A percentile compares a stretch with the other conserved stretches of the same genome.
Conservation (phyloP, 176 grass and related monocot genomes). For the Phyllostachys edulis region DNA sequence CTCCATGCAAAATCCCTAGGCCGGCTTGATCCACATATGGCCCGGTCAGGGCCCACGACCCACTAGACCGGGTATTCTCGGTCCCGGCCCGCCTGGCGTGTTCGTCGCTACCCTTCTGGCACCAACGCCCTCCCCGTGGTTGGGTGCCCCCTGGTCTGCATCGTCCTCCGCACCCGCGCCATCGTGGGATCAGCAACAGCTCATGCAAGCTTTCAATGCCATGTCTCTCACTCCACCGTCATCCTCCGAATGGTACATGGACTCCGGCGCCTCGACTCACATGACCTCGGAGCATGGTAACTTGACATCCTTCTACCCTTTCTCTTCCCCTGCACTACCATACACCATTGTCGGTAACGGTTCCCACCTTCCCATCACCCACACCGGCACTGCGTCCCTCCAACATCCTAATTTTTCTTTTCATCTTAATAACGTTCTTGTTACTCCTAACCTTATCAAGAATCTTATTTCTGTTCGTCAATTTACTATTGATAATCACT, state of each 20-base stretch:
- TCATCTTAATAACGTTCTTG: not conserved
- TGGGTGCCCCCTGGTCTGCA: no score
- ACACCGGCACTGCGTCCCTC: not conserved
- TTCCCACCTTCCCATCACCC: not conserved
- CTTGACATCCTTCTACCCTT: not conserved
- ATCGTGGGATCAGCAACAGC: not conserved
- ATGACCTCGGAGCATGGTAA: not conserved
- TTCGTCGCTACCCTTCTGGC: no score
- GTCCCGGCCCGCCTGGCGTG: no score
- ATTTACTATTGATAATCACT: not conserved
- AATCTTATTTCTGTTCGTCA: not conserved
- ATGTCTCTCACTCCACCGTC: not conserved
- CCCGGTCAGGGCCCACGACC: no score
- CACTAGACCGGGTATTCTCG: no score
- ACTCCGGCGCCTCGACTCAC: not conserved
- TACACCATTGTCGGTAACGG: not conserved
- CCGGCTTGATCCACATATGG: no score
- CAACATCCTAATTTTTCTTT: not conserved
- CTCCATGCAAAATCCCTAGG: no score
- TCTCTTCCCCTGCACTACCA: no score
- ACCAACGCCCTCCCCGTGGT: no score
- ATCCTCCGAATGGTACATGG: not conserved
- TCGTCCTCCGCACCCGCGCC: no score
- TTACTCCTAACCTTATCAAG: not conserved
- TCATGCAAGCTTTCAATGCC: not conserved